Percentiles rank a stretch among this genome's conserved stretches.
phyloP scores from a whole-genome alignment of 305 asterid genomes.

The Fraxinus albicans region DNA sequence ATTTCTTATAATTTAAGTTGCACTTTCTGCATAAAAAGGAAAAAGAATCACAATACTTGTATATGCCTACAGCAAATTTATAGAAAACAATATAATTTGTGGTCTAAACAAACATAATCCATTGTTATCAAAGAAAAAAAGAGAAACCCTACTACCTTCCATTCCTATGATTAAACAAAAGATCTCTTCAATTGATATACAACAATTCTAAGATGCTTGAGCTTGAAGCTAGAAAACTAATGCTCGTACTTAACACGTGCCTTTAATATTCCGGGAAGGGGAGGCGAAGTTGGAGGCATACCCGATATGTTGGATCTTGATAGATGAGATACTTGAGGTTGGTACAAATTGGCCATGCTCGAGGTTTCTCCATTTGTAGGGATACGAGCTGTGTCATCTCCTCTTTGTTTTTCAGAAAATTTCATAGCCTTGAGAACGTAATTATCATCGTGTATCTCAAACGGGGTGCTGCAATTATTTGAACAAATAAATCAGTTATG shows the following conservation, averaged over 20 bases:
- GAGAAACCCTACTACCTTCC: not conserved
- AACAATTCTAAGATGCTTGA: conserved; percentile 15
- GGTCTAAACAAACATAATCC: not conserved
- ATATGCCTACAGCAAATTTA: not conserved
- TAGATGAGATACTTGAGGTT: conserved; percentile 41
- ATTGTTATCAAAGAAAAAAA: not conserved
- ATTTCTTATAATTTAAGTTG: conserved; percentile 5
- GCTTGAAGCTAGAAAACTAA: conserved; percentile 30
- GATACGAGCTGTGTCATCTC: conserved; percentile 26
- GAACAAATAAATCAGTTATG: not conserved
- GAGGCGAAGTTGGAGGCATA: conserved; percentile 63
- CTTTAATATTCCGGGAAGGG: conserved; percentile 78
- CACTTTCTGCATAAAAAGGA: not conserved
- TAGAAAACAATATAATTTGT: not conserved
- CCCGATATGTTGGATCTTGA: conserved; percentile 37
- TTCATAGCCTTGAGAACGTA: conserved; percentile 92
- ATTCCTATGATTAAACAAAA: not conserved
- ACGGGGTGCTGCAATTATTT: conserved; percentile 68
- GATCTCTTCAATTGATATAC: not conserved
- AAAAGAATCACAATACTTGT: not conserved
- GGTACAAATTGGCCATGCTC: conserved; percentile 40
- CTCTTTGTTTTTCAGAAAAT: conserved; percentile 41
- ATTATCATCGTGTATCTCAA: conserved; percentile 91
- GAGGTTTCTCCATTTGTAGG: conserved; percentile 57
- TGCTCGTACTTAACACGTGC: conserved; percentile 81